These are phyloP conservation scores for Sarcodon aspratus DNA, from an alignment of 768 basidiomycete species.

Conservation along the genomic window DNA sequence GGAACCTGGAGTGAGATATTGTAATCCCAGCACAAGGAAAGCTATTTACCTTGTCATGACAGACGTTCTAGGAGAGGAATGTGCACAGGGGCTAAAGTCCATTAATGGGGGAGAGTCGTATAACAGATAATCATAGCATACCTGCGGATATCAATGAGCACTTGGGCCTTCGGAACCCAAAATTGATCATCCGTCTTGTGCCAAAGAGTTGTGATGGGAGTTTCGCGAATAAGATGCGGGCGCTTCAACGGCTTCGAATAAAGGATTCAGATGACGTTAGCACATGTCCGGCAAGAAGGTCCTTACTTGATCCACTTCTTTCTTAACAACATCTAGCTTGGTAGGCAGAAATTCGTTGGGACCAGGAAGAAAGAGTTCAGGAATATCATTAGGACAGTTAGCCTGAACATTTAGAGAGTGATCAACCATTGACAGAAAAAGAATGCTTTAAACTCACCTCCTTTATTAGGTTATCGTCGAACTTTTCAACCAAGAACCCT, in stretches of 20 bases:
- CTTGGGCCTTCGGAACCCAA: conserved; percentile 85
- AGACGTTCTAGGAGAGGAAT: conserved; percentile 51
- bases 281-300: not conserved
- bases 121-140: conserved; percentile 15
- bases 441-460: conserved; percentile 13
- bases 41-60: conserved; percentile 60
- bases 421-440: not conserved
- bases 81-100: conserved; percentile 38
- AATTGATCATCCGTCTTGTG: conserved; percentile 96
- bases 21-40: not conserved
- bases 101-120: not conserved
- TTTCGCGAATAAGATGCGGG: conserved; percentile 69
- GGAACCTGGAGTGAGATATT: not conserved
- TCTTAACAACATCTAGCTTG: conserved; percentile 75
- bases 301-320: conserved; percentile 49
- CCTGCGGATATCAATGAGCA: conserved; percentile 70
- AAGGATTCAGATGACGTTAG: not conserved
- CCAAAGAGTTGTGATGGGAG: conserved; percentile 69
- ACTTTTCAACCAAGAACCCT: conserved; percentile 63
- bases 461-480: conserved; percentile 51
- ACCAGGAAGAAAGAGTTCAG: conserved; percentile 66
- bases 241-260: conserved; percentile 51
- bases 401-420: conserved; percentile 31
- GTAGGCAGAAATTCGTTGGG: conserved; percentile 89
- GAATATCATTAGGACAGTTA: conserved; percentile 46